Evolutionary conservation across 495 filamentous ascomycete species (phyloP).

Genomic region (Tetracladium marchalianum): DNA sequence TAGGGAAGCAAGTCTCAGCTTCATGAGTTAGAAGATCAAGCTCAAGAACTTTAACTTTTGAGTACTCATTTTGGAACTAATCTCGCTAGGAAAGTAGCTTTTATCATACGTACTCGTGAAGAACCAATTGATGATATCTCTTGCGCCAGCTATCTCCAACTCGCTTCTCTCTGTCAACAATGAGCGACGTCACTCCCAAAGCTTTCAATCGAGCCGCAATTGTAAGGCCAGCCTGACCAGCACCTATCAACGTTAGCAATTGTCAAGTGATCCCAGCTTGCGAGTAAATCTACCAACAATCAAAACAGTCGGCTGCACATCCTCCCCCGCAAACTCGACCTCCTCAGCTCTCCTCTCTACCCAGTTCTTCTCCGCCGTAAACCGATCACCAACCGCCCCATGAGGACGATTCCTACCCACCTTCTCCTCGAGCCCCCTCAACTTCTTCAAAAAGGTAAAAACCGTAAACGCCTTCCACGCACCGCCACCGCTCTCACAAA

Average conservation of each 20-base stretch:
- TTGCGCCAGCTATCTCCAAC: conserved; percentile 63
- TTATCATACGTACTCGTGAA: conserved; percentile 37
- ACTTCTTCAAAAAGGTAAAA: conserved; percentile 41
- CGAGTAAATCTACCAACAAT: conserved; percentile 39
- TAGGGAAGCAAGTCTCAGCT: too few relatives aligned
- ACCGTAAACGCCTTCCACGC: conserved; percentile 48
- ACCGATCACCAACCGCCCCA: conserved; percentile 28
- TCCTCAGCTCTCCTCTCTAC: conserved; percentile 42
- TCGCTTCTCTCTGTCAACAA: conserved; percentile 50
- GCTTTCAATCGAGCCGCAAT: conserved; percentile 54
- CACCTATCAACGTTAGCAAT: conserved; percentile 26
- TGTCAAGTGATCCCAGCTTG: not conserved
- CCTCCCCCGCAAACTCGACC: conserved; percentile 38
- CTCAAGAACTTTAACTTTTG: too few relatives aligned
- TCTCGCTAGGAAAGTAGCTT: too few relatives aligned
- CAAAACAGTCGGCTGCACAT: conserved; percentile 48
- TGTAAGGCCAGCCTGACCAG: conserved; percentile 41
- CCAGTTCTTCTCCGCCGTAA: conserved; percentile 39
- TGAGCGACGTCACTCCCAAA: conserved; percentile 43
- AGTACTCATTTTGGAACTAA: too few relatives aligned
- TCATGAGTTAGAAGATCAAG: too few relatives aligned
- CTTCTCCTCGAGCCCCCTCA: conserved; percentile 40
- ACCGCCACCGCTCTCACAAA: conserved; percentile 31
- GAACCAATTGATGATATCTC: conserved; percentile 39
- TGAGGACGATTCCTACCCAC: conserved; percentile 33